Evolutionary conservation across 2,329 filamentous ascomycete genomes (phyloP).

Genomic region (Pestalotiopsis sp.): DNA sequence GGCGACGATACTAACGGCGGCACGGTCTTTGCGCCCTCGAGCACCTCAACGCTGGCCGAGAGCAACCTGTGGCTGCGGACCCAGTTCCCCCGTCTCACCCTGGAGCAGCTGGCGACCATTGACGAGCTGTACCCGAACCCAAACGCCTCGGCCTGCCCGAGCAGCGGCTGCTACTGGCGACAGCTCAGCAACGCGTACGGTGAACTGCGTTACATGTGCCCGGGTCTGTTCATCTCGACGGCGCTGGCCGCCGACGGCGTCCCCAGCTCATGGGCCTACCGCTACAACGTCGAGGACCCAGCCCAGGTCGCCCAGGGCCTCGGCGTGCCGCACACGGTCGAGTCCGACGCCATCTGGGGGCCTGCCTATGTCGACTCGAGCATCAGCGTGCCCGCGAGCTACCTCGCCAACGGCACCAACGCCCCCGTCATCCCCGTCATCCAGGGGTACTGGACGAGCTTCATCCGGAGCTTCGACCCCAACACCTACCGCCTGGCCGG

Average conservation of each 20-base stretch:
- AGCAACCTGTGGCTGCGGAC: constrained; percentile 59
- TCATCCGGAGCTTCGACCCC: constrained; percentile 68
- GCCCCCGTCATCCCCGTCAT: constrained; percentile 60
- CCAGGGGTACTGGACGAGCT: constrained; percentile 75
- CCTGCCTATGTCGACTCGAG: constrained; percentile 53
- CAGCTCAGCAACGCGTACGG: constrained; percentile 62
- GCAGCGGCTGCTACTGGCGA: constrained; percentile 58
- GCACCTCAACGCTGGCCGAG: constrained; percentile 46
- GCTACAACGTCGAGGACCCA: constrained; percentile 68
- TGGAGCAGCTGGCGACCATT: constrained; percentile 51
- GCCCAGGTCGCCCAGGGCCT: constrained; percentile 52
- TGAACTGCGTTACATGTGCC: constrained; percentile 68
- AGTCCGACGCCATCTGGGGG: constrained; percentile 70
- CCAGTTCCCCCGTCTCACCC: constrained; percentile 60
- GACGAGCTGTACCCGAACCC: constrained; percentile 58
- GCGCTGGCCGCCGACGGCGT: constrained; percentile 36
- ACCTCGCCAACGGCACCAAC: constrained; percentile 55
- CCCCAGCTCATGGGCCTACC: constrained; percentile 65
- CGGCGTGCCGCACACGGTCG: constrained; percentile 70
- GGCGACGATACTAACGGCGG: constrained; percentile 68
- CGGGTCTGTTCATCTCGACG: constrained; percentile 57
- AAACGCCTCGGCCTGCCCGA: constrained; percentile 45
- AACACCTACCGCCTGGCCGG: constrained; percentile 44
- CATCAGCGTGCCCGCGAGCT: constrained; percentile 52
- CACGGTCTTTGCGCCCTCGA: constrained; percentile 59